Conservation (phyloP, 2,329 filamentous ascomycete species). For the Aspergillus proliferans region DNA sequence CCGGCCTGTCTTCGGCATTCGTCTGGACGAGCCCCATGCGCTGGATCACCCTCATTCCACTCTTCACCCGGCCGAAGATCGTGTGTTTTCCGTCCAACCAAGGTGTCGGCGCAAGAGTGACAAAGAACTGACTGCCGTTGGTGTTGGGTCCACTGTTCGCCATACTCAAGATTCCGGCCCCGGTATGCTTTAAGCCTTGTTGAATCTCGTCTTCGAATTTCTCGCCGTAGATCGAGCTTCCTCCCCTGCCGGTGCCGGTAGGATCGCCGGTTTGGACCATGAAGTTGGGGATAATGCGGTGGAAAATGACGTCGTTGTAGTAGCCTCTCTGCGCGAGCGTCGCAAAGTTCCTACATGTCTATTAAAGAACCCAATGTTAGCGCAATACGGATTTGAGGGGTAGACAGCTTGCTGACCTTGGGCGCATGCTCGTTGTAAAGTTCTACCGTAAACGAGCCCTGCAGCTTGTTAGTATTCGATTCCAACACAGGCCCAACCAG, state of each 20-base stretch:
- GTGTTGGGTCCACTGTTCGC: constrained; percentile 90
- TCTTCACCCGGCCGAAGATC: constrained; percentile 87
- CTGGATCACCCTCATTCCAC: constrained; percentile 74
- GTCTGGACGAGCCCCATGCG: constrained; percentile 85
- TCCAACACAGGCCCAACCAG: neutral
- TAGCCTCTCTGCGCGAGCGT: constrained; percentile 76
- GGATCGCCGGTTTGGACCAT: constrained; percentile 96
- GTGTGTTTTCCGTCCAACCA: constrained; percentile 98
- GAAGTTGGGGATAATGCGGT: constrained; percentile 92
- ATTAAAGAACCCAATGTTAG: constrained; percentile 13
- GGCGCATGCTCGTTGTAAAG: constrained; percentile 87
- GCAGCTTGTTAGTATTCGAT: constrained; percentile 11
- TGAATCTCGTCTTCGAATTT: constrained; percentile 92
- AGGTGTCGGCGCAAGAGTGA: constrained; percentile 87
- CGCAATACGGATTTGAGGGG: neutral
- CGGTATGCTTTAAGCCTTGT: constrained; percentile 75
- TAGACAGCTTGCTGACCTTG: constrained; percentile 38
- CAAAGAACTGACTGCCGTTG: constrained; percentile 93
- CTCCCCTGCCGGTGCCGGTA: constrained; percentile 86
- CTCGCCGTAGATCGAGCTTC: constrained; percentile 81
- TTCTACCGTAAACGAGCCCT: constrained; percentile 82
- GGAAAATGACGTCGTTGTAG: constrained; percentile 81
- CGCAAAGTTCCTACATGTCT: constrained; percentile 80
- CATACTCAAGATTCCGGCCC: constrained; percentile 92
- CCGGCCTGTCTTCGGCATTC: constrained; percentile 69